phyloP scores from a whole-genome alignment of 768 basidiomycete species.

The Amanita rubescens region DNA sequence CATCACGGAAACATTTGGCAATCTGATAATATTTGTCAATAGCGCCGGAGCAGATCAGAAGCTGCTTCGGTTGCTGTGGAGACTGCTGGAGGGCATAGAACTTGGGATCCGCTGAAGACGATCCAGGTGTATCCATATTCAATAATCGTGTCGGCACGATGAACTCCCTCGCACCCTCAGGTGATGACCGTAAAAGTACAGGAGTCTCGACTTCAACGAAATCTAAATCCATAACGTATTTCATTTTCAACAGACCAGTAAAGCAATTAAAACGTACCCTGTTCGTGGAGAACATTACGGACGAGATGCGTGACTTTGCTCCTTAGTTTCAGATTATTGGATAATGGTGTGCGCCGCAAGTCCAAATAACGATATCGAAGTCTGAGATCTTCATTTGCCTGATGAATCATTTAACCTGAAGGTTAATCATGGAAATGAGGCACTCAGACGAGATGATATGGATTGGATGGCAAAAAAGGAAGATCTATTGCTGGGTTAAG shows the following conservation, averaged over 20 bases:
- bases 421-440: constrained; percentile 9
- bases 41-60: constrained; percentile 83
- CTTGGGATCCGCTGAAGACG: constrained; percentile 23
- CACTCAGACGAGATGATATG: constrained; percentile 60
- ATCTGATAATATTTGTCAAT: constrained; percentile 92
- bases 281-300: constrained; percentile 62
- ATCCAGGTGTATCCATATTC: constrained; percentile 18
- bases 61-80: constrained; percentile 93
- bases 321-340: constrained; percentile 74
- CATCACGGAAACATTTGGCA: constrained; percentile 92
- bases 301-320: constrained; percentile 77
- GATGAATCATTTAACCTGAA: constrained; percentile 9
- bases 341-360: constrained; percentile 66
- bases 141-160: constrained; percentile 72
- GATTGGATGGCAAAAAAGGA: constrained; percentile 83
- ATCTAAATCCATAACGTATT: constrained; percentile 34
- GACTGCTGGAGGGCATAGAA: constrained; percentile 94
- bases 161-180: constrained; percentile 92
- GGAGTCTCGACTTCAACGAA: constrained; percentile 95
- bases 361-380: constrained; percentile 85
- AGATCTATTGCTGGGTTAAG: constrained; percentile 75
- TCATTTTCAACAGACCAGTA: constrained; percentile 6
- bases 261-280: constrained; percentile 37
- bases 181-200: constrained; percentile 81
- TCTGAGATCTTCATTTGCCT: constrained; percentile 81